Percentiles rank a stretch among this genome's conserved stretches.
Evolutionary conservation across 495 filamentous ascomycete genomes (phyloP).

Genomic region (Penicillium dipodomyicola): DNA sequence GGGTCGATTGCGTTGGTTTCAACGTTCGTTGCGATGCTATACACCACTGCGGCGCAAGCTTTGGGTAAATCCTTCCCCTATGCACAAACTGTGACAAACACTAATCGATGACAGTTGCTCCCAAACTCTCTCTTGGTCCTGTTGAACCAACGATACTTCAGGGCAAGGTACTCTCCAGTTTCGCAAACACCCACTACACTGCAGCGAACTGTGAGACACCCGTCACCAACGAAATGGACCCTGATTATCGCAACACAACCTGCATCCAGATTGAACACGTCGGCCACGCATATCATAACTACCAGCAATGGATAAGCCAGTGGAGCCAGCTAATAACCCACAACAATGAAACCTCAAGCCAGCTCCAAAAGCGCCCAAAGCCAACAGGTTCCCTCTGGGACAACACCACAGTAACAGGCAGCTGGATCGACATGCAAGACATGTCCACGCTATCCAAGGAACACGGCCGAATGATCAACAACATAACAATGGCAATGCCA

Average conservation of each 20-base stretch:
- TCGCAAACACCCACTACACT: conserved; percentile 57
- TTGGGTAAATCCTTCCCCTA: conserved; percentile 38
- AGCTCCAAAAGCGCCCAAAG: conserved; percentile 44
- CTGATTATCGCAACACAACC: conserved; percentile 37
- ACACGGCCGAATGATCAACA: conserved; percentile 58
- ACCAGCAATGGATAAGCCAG: conserved; percentile 41
- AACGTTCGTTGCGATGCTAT: conserved; percentile 63
- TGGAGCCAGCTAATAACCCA: conserved; percentile 47
- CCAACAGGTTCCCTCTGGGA: conserved; percentile 59
- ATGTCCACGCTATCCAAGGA: conserved; percentile 44
- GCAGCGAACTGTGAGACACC: conserved; percentile 56
- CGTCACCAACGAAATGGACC: conserved; percentile 41
- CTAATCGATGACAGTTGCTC: conserved; percentile 48
- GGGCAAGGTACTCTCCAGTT: conserved; percentile 56
- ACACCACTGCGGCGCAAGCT: conserved; percentile 71
- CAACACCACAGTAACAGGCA: conserved; percentile 60
- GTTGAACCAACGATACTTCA: conserved; percentile 43
- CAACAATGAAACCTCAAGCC: conserved; percentile 35
- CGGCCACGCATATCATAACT: conserved; percentile 58
- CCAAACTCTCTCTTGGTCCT: conserved; percentile 56
- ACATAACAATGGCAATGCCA: conserved; percentile 72
- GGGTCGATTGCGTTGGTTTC: conserved; percentile 57
- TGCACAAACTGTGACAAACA: background rate
- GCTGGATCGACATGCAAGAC: conserved; percentile 57
- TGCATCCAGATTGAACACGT: conserved; percentile 66